Percentiles rank a stretch among this genome's conserved stretches.
phyloP scores from a whole-genome alignment of 169 alveolate species.

The Eimeria praecox region DNA sequence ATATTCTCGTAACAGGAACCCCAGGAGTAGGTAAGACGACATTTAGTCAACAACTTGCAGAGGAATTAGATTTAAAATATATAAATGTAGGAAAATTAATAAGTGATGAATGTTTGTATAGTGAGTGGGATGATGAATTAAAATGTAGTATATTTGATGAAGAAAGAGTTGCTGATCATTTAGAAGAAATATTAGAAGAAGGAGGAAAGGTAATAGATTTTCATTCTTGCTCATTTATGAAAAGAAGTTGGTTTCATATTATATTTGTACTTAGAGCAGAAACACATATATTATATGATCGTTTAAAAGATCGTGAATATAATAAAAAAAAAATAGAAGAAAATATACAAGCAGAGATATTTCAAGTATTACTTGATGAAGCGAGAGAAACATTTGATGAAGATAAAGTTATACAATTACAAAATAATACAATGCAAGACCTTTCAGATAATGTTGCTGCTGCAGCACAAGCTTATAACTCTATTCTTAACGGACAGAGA shows the following conservation, averaged over 20 bases:
- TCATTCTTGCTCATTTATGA: constrained; percentile 75
- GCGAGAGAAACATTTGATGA: constrained; percentile 74
- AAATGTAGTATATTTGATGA: constrained; percentile 76
- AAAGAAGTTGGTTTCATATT: constrained; percentile 21
- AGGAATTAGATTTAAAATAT: constrained; percentile 53
- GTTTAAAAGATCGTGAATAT: constrained; percentile 62
- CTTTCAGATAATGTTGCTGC: neutral
- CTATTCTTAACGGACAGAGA: too few species aligned
- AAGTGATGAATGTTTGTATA: neutral
- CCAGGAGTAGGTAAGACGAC: constrained; percentile 81
- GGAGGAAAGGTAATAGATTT: constrained; percentile 70
- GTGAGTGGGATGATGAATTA: constrained; percentile 69
- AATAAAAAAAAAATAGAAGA: constrained; percentile 56
- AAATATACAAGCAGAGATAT: constrained; percentile 78
- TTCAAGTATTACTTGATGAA: constrained; percentile 80
- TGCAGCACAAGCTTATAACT: neutral
- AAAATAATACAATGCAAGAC: constrained; percentile 13
- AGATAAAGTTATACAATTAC: constrained; percentile 54
- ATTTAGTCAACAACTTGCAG: constrained; percentile 64
- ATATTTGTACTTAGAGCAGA: constrained; percentile 77
- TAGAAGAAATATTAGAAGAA: constrained; percentile 16
- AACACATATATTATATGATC: constrained; percentile 45
- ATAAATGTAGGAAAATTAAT: constrained; percentile 53
- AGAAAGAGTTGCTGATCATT: constrained; percentile 33
- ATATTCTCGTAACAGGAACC: constrained; percentile 81